Base-by-base conservation (phyloP, 2,329 filamentous ascomycete genomes). In the Penicillium sp. region DNA sequence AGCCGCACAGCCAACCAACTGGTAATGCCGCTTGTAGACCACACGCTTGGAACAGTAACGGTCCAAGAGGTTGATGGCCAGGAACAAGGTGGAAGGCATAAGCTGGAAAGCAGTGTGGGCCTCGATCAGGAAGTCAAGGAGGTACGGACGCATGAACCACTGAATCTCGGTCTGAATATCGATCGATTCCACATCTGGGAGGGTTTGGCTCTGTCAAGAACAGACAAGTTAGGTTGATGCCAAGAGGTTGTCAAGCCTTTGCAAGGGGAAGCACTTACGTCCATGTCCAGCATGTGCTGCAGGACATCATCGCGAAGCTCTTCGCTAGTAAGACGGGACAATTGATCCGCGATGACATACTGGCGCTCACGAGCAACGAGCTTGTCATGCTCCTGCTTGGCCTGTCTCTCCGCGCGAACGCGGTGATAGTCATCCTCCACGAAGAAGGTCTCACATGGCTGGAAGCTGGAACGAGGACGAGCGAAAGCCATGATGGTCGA, bases 91-190 rank as follows among this genome's bases (percentile, higher is more conserved):
- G 73, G 97, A 91, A 33, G 94, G 93, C 10, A 97, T 83, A 9
- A 99, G 83, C 64, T 91, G 89, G 76, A 97, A 99, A 55, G 93
- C 93, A 61, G 90, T 89, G 69, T 99, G 94, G 44, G 93, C 94
- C 82, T 99, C 94, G 66, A 97, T 89, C 62, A 99, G 84, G 77
- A 99, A 99, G 78, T 99, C 94, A 70, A 99, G 89, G 29, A 99
- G 86, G 74, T 97, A 97, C 0, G 94, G 94, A 66, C 94, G 83
- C 94, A 99, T 99, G 77, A 95, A 97, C 94, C 94, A 99, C 72
- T 97, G 91, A 58, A 99, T 97, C 81, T 99, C 94, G 61, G 92
- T 91, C 76, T 99, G 94, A 75, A 97, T 97, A 73, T 99, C 94
- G 72, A 99, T 99, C 29, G 95, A 91, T 73, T 93, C 93, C 71